phyloP scores from a whole-genome alignment of 768 basidiomycete species.

The Obba rivulosa region DNA sequence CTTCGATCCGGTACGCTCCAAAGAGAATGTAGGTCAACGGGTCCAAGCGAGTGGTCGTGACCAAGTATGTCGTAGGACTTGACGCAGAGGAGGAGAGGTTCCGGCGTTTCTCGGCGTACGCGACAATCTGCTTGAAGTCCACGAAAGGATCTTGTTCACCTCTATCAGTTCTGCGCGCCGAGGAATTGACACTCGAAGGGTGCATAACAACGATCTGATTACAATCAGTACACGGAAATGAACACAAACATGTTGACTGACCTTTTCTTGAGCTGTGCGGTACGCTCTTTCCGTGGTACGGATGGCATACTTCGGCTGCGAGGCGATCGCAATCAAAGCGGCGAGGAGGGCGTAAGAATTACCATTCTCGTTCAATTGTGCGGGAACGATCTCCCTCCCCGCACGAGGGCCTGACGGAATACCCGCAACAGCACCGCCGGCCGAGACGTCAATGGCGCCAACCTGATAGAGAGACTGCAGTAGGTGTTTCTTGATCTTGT shows the following conservation, averaged over 20 bases:
- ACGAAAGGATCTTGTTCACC: constrained; percentile 23
- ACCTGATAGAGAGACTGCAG: constrained; percentile 71
- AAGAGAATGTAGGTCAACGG: constrained; percentile 89
- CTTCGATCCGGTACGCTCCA: constrained; percentile 74
- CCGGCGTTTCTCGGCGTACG: constrained; percentile 79
- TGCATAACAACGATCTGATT: constrained; percentile 71
- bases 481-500: constrained; percentile 75
- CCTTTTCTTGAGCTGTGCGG: constrained; percentile 82
- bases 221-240: neutral
- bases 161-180: constrained; percentile 9
- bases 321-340: constrained; percentile 78
- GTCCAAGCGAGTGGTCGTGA: constrained; percentile 80
- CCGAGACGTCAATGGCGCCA: constrained; percentile 79
- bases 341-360: constrained; percentile 72
- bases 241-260: constrained; percentile 25
- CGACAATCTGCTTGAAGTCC: constrained; percentile 60
- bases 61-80: constrained; percentile 58
- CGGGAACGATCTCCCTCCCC: constrained; percentile 44
- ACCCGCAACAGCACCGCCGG: constrained; percentile 39
- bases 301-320: constrained; percentile 88
- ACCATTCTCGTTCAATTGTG: constrained; percentile 66
- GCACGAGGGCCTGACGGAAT: constrained; percentile 12
- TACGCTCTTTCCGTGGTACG: constrained; percentile 60
- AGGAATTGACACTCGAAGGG: constrained; percentile 73
- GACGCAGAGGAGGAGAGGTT: constrained; percentile 52